Evolutionary conservation across 108 stramenopile species (phyloP).

Genomic region (Cyclotella cryptica): DNA sequence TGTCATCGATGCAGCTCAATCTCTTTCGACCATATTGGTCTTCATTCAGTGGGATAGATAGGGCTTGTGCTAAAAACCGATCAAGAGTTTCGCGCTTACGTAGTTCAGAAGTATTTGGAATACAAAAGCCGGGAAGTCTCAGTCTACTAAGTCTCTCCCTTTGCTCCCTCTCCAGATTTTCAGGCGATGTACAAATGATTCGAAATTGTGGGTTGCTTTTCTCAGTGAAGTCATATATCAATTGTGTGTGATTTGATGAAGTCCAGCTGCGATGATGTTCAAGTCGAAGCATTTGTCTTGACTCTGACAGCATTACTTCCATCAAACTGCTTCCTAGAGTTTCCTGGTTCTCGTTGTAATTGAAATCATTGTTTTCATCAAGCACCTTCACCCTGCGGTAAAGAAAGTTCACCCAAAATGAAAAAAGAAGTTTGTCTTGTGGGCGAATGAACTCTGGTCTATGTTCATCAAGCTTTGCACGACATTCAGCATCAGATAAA

Average conservation of each 20-base stretch:
- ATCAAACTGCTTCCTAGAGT: conserved; percentile 36
- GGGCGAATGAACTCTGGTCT: conserved; percentile 24
- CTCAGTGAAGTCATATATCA: conserved; percentile 40
- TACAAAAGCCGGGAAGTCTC: conserved; percentile 35
- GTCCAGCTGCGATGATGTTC: conserved; percentile 30
- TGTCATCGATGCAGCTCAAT: conserved; percentile 32
- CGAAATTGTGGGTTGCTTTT: conserved; percentile 28
- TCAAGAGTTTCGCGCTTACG: conserved; percentile 39
- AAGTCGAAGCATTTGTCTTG: conserved; percentile 16
- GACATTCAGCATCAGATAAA: conserved; percentile 34
- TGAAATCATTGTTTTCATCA: conserved; percentile 37
- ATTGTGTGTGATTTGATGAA: conserved; percentile 20
- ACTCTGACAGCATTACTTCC: conserved; percentile 37
- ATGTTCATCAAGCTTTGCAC: conserved; percentile 7
- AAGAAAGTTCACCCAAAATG: conserved; percentile 37
- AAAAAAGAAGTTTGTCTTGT: conserved; percentile 17
- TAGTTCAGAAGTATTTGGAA: conserved; percentile 26
- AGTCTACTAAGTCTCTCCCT: conserved; percentile 23
- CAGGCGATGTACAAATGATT: conserved; percentile 31
- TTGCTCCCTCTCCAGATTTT: conserved; percentile 18
- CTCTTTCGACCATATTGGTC: conserved; percentile 5
- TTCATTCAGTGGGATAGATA: conserved; percentile 24
- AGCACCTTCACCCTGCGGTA: conserved; percentile 25
- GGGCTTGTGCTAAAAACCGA: conserved; percentile 39
- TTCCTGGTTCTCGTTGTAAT: conserved; percentile 35